phyloP scores from a whole-genome alignment of 2,329 filamentous ascomycete species.

The Xylaria sp. region DNA sequence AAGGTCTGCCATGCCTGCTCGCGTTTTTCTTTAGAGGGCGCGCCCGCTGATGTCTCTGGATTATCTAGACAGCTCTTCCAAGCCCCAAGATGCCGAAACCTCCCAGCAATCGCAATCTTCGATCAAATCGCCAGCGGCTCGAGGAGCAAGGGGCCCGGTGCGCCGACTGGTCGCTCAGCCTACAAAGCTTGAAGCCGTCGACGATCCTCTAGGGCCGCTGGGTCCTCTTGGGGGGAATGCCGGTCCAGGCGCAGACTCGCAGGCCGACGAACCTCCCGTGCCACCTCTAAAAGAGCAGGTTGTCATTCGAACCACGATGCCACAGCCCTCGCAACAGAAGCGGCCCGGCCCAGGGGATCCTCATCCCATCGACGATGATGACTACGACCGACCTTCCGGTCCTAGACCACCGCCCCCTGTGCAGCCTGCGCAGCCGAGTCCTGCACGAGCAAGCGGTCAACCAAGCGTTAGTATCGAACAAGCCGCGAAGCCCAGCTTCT shows the following conservation, averaged over 20 bases:
- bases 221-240: constrained; percentile 70
- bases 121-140: constrained; percentile 44
- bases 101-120: constrained; percentile 48
- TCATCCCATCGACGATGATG: constrained; percentile 77
- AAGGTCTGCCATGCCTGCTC: constrained; percentile 40
- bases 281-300: constrained; percentile 75
- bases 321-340: constrained; percentile 54
- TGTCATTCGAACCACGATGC: constrained; percentile 68
- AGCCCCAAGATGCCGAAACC: constrained; percentile 44
- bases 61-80: constrained; percentile 39
- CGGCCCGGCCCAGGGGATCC: constrained; percentile 62
- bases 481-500: constrained; percentile 89
- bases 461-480: constrained; percentile 93
- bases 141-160: constrained; percentile 47
- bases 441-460: constrained; percentile 63
- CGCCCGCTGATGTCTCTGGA: constrained; percentile 31
- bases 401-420: constrained; percentile 75
- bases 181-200: constrained; percentile 80
- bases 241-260: constrained; percentile 48
- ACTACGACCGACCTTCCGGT: constrained; percentile 61
- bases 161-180: constrained; percentile 78
- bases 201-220: constrained; percentile 80
- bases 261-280: constrained; percentile 68
- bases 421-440: constrained; percentile 64
- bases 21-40: not conserved